Evolutionary conservation across 2,329 filamentous ascomycete genomes (phyloP), one percentile per base, ranked within the genome.

Genomic region (Hypocrella siamensis): DNA sequence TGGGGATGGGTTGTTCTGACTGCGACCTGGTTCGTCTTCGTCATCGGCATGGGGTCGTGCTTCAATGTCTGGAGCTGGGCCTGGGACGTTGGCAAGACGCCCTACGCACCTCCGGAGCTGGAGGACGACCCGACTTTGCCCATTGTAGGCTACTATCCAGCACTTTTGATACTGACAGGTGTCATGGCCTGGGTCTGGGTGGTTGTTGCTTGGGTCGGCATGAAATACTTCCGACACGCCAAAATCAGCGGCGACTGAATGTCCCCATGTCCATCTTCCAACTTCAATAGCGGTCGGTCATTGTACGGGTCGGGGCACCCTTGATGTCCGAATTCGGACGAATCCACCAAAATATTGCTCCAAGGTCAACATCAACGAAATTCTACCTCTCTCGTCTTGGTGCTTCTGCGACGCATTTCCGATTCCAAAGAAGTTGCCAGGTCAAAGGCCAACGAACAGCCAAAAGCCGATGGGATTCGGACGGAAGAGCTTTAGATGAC

Each of bases 121-220:
- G 86, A 94, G 53, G 85, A 96, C 54, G 90, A 98, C 55, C 78
- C 81, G 6, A 96, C 88, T 3, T 57, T 98, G 45, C 90, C 90
- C 3, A 93, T 98, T 46, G 82, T 92, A 9, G 90, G 92, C 8
- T 98, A 98, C 56, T 98, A 98, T 57, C 90, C 90, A 17, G 84
- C 86, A 9, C 60, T 98, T 46, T 81, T 96, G 41, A 90, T 96
- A 36, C 61, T 96, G 42, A 94, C 88, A 4, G 78, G 77, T 30
- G 82, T 98, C 18, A 94, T 98, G 82, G 85, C 86, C 14, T 98
- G 90, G 90, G 84, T 96, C 5, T 98, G 90, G 90, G 90, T 96
- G 14, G 75, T 93, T 10, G 77, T 92, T 35, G 90, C 92, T 9
- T 98, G 90, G 90, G 79, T 96, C 30, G 90, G 90, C 17, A 96